Evolutionary conservation across 306 rosid genomes (phyloP).

Genomic region (Malus sieversii): DNA sequence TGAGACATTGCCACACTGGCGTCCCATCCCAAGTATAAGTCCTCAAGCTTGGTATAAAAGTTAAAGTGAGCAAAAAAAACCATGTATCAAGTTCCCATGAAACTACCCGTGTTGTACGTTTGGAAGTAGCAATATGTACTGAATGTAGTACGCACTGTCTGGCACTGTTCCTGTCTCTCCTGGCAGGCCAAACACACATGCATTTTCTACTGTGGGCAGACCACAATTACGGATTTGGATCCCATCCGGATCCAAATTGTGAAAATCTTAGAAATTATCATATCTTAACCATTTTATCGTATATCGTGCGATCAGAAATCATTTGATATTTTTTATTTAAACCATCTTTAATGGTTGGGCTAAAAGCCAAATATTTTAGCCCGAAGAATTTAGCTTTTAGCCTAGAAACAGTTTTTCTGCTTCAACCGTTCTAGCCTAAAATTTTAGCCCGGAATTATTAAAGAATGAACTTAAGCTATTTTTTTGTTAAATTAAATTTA

Average conservation of each 20-base stretch:
- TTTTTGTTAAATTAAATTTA: too few species aligned
- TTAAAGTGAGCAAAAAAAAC: not conserved
- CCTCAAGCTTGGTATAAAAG: not conserved
- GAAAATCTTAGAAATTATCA: accelerated
- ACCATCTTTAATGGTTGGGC: too few species aligned
- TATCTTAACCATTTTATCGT: accelerated
- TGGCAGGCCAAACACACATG: conserved; percentile 23
- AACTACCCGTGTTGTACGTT: conserved; percentile 18
- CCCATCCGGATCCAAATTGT: too few species aligned
- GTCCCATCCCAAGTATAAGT: not conserved
- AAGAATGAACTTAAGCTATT: too few species aligned
- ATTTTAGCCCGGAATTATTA: too few species aligned
- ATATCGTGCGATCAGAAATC: accelerated
- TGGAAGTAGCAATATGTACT: conserved; percentile 3
- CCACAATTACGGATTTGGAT: not conserved
- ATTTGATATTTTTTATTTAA: too few species aligned
- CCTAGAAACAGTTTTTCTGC: too few species aligned
- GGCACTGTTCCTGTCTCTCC: conserved; percentile 1
- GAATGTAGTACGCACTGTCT: not conserved
- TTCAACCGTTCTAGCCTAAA: too few species aligned
- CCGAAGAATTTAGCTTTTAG: too few species aligned
- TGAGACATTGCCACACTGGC: not conserved
- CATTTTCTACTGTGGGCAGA: not conserved
- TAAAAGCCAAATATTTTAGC: too few species aligned
- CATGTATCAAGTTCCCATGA: conserved; percentile 8